Conservation (phyloP, 345 rosid species). For the Rhodamnia rubescens region DNA sequence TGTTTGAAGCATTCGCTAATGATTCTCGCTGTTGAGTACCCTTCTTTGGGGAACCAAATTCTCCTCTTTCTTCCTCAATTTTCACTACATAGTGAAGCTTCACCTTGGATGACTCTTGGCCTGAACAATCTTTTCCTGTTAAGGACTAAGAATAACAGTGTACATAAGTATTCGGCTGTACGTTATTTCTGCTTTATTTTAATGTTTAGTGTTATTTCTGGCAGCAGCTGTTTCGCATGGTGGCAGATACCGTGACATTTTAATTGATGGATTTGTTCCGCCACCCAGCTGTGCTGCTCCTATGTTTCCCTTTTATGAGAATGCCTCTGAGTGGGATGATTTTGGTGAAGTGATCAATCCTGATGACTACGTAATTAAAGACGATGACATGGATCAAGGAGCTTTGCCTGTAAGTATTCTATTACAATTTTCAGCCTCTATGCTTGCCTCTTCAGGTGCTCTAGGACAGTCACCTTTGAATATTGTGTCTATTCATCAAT, state of each 20-base stretch:
- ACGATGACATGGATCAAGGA: conserved; percentile 71
- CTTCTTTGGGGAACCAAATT: background rate
- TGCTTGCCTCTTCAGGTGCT: background rate
- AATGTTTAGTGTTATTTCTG: conserved; percentile 4
- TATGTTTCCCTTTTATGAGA: conserved; percentile 88
- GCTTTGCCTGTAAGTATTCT: conserved; percentile 20
- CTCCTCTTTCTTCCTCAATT: background rate
- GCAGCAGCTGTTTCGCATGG: conserved; percentile 48
- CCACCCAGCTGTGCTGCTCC: conserved; percentile 77
- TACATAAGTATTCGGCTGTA: background rate
- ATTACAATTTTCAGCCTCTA: background rate
- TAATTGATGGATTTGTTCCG: conserved; percentile 92
- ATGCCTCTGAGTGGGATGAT: conserved; percentile 83
- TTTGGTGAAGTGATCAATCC: conserved; percentile 97
- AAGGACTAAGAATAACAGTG: background rate
- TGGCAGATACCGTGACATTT: conserved; percentile 54
- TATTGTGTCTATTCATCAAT: background rate
- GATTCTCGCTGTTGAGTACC: background rate
- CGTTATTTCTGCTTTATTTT: background rate
- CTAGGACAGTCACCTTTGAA: background rate
- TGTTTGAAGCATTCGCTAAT: background rate
- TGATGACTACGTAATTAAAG: conserved; percentile 84
- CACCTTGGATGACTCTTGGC: background rate
- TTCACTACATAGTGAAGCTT: background rate
- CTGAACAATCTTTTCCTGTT: background rate